A percentile compares a stretch with the other conserved stretches of the same genome.
These are phyloP conservation scores for Camellia granthamiana DNA, from an alignment of 148 eudicot species.

Conservation along the genomic window DNA sequence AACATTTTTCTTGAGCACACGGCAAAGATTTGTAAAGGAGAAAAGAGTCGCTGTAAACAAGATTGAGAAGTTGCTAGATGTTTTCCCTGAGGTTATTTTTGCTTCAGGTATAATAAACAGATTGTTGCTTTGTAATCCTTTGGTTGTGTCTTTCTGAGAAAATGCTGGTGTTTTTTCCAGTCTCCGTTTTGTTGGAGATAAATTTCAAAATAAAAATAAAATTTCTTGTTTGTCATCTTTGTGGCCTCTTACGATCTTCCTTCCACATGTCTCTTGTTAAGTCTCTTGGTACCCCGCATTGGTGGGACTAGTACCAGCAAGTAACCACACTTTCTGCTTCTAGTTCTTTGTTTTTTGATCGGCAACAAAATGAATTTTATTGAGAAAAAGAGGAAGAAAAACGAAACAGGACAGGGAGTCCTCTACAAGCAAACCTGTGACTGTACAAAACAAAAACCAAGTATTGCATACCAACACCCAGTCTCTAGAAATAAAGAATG, in stretches of 20 bases:
- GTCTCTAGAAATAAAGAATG: neutral
- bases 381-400: too few relatives aligned
- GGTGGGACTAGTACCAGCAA: neutral
- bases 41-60: conserved; percentile 65
- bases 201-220: neutral
- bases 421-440: too few relatives aligned
- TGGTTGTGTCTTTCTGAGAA: neutral
- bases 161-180: neutral
- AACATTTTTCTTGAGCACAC: conserved; percentile 39
- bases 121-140: conserved; percentile 8
- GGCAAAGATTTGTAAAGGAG: conserved; percentile 74
- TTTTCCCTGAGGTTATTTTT: conserved; percentile 57
- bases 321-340: neutral
- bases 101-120: conserved; percentile 57
- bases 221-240: conserved; percentile 5
- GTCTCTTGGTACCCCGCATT: neutral
- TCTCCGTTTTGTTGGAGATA: conserved; percentile 1
- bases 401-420: too few relatives aligned
- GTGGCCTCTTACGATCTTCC: neutral
- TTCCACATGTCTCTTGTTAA: neutral
- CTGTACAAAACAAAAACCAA: too few relatives aligned
- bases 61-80: conserved; percentile 80
- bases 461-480: too few relatives aligned
- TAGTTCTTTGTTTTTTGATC: neutral
- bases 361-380: too few relatives aligned